phyloP scores from a whole-genome alignment of 2,329 filamentous ascomycete species.

The Colletotrichum chlorophyti region DNA sequence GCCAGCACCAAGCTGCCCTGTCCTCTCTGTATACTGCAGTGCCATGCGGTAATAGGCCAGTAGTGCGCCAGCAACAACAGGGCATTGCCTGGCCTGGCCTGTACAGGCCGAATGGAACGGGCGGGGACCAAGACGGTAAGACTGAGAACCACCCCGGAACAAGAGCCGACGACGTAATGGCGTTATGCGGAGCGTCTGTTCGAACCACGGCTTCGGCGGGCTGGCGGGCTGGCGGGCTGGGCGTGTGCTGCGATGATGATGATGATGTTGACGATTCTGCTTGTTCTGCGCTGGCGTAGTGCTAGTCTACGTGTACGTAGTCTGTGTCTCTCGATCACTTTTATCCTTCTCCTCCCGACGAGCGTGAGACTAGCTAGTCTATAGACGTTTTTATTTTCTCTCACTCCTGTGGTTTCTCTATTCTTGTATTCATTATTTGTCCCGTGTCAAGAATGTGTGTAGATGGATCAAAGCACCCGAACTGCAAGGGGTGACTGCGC shows the following conservation, averaged over 20 bases:
- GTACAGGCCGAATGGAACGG: not conserved
- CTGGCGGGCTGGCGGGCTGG: not conserved
- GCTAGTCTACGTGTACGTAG: too few relatives aligned
- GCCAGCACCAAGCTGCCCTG: not conserved
- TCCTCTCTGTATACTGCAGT: not conserved
- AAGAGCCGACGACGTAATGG: slow-evolving; percentile 27
- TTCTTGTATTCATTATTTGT: not conserved
- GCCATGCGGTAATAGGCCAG: not conserved
- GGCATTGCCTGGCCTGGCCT: not conserved
- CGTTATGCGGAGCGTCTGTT: slow-evolving; percentile 8
- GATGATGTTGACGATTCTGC: slow-evolving; percentile 18
- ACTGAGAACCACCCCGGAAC: slow-evolving; percentile 5
- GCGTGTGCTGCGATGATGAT: slow-evolving; percentile 5
- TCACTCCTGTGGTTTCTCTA: not conserved
- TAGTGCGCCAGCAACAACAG: not conserved
- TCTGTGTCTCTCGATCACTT: too few relatives aligned
- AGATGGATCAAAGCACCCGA: too few relatives aligned
- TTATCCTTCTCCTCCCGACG: too few relatives aligned
- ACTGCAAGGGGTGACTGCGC: too few relatives aligned
- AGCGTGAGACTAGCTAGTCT: not conserved
- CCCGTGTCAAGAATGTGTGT: not conserved
- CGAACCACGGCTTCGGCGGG: not conserved
- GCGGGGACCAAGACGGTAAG: not conserved
- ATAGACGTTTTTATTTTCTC: not conserved
- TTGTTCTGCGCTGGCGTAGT: not conserved